A percentile compares a stretch with the other conserved stretches of the same genome.
phyloP scores from a whole-genome alignment of 768 basidiomycete genomes.

The Russula foetens region DNA sequence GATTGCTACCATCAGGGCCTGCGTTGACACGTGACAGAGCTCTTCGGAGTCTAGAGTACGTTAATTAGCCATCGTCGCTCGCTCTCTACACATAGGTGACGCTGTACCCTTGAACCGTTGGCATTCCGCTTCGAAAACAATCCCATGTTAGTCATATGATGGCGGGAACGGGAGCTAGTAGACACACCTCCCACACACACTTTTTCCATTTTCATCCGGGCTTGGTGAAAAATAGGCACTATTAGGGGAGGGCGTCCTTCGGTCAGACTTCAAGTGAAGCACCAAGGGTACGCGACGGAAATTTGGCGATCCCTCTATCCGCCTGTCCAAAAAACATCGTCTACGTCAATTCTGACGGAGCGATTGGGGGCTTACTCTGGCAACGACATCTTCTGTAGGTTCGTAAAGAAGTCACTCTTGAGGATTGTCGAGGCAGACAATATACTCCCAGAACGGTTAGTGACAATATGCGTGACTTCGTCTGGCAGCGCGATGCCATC shows the following conservation, averaged over 20 bases:
- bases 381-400: slow-evolving; percentile 92
- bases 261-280: slow-evolving; percentile 28
- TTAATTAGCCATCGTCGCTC: background rate
- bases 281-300: slow-evolving; percentile 77
- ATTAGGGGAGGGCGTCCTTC: slow-evolving; percentile 26
- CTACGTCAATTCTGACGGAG: background rate
- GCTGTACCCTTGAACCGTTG: slow-evolving; percentile 75
- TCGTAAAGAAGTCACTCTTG: slow-evolving; percentile 92
- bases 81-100: slow-evolving; percentile 1
- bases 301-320: slow-evolving; percentile 91
- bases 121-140: slow-evolving; percentile 76
- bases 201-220: slow-evolving; percentile 35
- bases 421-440: slow-evolving; percentile 88
- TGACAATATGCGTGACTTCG: slow-evolving; percentile 82
- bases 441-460: slow-evolving; percentile 76
- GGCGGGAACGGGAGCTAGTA: background rate
- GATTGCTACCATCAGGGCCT: slow-evolving; percentile 63
- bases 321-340: slow-evolving; percentile 34
- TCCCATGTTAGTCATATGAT: background rate
- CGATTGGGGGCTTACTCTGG: slow-evolving; percentile 59
- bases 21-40: slow-evolving; percentile 78
- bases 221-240: slow-evolving; percentile 33
- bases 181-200: slow-evolving; percentile 69
- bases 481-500: slow-evolving; percentile 79
- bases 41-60: slow-evolving; percentile 50